A percentile compares a stretch with the other conserved stretches of the same genome.
Evolutionary conservation across 176 grass and related monocot species (phyloP).

Genomic region (Musa beccarii): DNA sequence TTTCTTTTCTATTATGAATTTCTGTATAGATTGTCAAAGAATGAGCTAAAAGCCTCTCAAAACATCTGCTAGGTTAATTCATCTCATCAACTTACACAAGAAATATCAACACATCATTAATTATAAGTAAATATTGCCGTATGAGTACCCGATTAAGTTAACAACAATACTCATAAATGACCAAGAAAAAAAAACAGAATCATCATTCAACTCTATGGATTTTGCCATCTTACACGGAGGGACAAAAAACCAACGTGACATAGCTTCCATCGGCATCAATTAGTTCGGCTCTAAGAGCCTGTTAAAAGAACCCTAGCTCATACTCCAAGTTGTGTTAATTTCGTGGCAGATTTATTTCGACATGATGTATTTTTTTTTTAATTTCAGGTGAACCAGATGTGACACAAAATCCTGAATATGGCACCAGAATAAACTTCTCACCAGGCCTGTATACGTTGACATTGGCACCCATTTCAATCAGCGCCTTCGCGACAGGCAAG

Average conservation of each 20-base stretch:
- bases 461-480: constrained; percentile 79
- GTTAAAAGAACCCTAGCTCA: not conserved
- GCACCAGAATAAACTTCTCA: constrained; percentile 17
- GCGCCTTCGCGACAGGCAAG: constrained; percentile 43
- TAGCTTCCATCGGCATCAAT: not conserved
- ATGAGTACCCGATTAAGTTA: not conserved
- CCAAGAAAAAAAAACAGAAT: not conserved
- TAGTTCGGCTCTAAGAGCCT: not conserved
- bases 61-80: too few relatives aligned
- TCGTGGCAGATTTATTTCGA: not conserved
- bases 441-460: constrained; percentile 77
- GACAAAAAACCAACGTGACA: not conserved
- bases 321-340: not conserved
- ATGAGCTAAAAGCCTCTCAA: too few relatives aligned
- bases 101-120: not conserved
- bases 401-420: not conserved
- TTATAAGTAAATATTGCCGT: not conserved
- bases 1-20: too few relatives aligned
- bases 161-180: not conserved
- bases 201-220: not conserved
- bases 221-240: not conserved
- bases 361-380: not conserved
- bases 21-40: too few relatives aligned
- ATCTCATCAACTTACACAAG: not conserved
- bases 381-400: not conserved